These are phyloP conservation scores for Daldinia eschscholtzii DNA, from an alignment of 2,329 filamentous ascomycete species.

Conservation along the genomic window DNA sequence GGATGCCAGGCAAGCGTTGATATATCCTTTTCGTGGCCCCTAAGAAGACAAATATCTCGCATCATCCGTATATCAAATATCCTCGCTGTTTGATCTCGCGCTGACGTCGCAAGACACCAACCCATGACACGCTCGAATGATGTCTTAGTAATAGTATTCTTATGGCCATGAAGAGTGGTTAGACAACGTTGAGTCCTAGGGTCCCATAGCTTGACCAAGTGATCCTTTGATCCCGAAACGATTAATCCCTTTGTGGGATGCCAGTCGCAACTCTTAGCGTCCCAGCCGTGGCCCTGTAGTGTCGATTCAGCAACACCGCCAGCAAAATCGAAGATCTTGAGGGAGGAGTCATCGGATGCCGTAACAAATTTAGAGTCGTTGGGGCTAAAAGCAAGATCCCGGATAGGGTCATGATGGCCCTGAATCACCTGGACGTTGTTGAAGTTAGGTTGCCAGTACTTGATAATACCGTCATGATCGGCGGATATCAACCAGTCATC, in stretches of 20 bases:
- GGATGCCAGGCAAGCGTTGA: slow-evolving; percentile 95
- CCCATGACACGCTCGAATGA: slow-evolving; percentile 89
- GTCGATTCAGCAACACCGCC: slow-evolving; percentile 85
- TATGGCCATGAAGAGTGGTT: slow-evolving; percentile 95
- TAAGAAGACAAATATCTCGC: slow-evolving; percentile 93
- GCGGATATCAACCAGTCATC: slow-evolving; percentile 97
- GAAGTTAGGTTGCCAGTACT: slow-evolving; percentile 99
- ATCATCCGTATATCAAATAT: slow-evolving; percentile 98
- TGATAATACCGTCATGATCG: slow-evolving; percentile 94
- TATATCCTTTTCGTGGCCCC: slow-evolving; percentile 96
- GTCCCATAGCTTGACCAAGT: slow-evolving; percentile 98
- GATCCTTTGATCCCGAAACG: slow-evolving; percentile 97
- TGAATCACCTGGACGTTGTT: slow-evolving; percentile 97
- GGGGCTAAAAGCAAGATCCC: slow-evolving; percentile 92
- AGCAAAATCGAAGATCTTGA: slow-evolving; percentile 98
- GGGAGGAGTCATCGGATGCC: slow-evolving; percentile 89
- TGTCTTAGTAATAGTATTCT: slow-evolving; percentile 95
- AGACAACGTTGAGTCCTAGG: slow-evolving; percentile 90
- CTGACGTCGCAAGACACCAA: slow-evolving; percentile 88
- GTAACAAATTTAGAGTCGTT: slow-evolving; percentile 97
- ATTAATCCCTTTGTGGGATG: slow-evolving; percentile 94
- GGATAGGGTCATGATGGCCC: slow-evolving; percentile 88
- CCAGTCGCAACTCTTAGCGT: slow-evolving; percentile 97
- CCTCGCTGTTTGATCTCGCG: slow-evolving; percentile 90
- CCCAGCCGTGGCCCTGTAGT: slow-evolving; percentile 95